These are phyloP conservation scores for Exophiala aquamarina DNA, from an alignment of 2,329 filamentous ascomycete species.

Conservation along the genomic window DNA sequence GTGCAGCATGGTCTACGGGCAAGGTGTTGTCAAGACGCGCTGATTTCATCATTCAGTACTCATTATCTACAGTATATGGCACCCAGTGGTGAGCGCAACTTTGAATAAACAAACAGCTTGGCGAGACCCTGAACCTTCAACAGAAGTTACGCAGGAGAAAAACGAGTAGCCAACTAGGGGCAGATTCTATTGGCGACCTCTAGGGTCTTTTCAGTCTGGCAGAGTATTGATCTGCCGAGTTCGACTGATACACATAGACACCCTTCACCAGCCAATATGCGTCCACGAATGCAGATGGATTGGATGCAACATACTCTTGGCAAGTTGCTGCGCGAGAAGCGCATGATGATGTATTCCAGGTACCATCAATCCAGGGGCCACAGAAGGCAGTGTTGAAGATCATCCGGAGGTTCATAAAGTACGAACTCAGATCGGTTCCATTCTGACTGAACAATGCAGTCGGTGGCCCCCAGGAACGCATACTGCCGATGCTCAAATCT, in stretches of 20 bases:
- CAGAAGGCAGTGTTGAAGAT: slow-evolving; percentile 57
- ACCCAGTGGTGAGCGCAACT: too few species aligned
- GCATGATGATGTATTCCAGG: slow-evolving; percentile 57
- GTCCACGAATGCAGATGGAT: slow-evolving; percentile 67
- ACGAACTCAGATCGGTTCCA: slow-evolving; percentile 40
- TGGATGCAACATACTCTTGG: slow-evolving; percentile 65
- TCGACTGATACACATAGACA: slow-evolving; percentile 59
- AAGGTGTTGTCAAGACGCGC: too few species aligned
- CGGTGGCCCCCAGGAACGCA: slow-evolving; percentile 48
- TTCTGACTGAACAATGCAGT: slow-evolving; percentile 42
- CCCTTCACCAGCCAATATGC: slow-evolving; percentile 74
- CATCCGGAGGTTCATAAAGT: slow-evolving; percentile 43
- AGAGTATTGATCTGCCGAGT: too few species aligned
- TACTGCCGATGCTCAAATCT: slow-evolving; percentile 16
- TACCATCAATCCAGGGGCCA: slow-evolving; percentile 55
- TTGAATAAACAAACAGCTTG: too few species aligned
- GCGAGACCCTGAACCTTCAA: too few species aligned
- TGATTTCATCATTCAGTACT: too few species aligned
- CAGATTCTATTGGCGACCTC: too few species aligned
- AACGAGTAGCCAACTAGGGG: too few species aligned
- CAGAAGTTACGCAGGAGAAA: too few species aligned
- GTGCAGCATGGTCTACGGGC: too few species aligned
- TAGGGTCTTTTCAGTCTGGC: too few species aligned
- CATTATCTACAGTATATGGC: too few species aligned
- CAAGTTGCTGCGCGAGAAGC: slow-evolving; percentile 62